Conservation (phyloP, 208 protist genomes). For the Angomonas deanei region DNA sequence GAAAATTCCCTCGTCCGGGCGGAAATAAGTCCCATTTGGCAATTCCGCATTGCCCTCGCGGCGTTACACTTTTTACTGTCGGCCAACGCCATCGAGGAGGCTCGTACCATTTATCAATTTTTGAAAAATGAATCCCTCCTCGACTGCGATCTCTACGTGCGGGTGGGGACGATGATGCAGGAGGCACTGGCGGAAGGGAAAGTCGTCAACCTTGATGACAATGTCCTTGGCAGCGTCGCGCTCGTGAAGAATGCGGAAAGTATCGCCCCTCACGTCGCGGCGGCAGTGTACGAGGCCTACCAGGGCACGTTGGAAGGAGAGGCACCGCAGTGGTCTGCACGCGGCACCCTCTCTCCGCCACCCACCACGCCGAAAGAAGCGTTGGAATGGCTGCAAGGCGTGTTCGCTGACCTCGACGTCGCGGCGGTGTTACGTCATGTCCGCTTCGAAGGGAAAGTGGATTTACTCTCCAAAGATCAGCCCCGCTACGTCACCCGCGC, state of each 20-base stretch:
- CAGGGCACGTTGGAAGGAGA: constrained; percentile 15
- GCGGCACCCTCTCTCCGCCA: constrained; percentile 10
- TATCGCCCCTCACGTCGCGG: constrained; percentile 68
- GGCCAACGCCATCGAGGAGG: constrained; percentile 61
- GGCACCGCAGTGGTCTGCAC: constrained; percentile 8
- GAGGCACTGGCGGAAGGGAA: constrained; percentile 73
- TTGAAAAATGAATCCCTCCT: constrained; percentile 53
- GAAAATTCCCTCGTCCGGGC: constrained; percentile 82
- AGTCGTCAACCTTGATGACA: constrained; percentile 23
- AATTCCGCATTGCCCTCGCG: constrained; percentile 64
- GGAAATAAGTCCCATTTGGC: constrained; percentile 76
- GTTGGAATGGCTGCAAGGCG: constrained; percentile 49
- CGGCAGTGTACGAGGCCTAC: constrained; percentile 53
- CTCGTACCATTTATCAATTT: constrained; percentile 63
- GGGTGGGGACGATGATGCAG: constrained; percentile 66
- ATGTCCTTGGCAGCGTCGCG: constrained; percentile 31
- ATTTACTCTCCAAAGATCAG: constrained; percentile 76
- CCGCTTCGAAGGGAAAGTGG: constrained; percentile 50
- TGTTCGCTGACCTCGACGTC: constrained; percentile 67
- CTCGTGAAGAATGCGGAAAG: constrained; percentile 44
- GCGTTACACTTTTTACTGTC: constrained; percentile 76
- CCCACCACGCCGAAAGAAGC: constrained; percentile 5
- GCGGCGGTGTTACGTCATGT: constrained; percentile 65
- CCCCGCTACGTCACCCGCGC: constrained; percentile 56
- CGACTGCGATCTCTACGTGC: constrained; percentile 75